Percentiles rank a stretch among this genome's conserved stretches.
These are phyloP conservation scores for Haplographium delicatum DNA, from an alignment of 495 filamentous ascomycete genomes.

Conservation along the genomic window DNA sequence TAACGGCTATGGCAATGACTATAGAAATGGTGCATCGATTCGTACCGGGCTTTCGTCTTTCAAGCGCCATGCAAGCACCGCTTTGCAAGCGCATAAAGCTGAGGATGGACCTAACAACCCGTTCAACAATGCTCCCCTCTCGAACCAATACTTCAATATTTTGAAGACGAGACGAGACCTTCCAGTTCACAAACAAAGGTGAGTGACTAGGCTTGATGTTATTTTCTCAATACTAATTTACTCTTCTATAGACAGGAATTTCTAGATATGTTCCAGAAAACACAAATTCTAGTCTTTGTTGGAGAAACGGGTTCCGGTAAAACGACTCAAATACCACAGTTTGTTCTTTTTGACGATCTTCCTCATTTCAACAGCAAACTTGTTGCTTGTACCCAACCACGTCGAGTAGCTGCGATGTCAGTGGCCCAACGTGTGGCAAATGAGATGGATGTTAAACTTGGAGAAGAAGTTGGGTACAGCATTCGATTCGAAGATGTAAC, in stretches of 20 bases:
- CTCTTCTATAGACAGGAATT: conserved; percentile 70
- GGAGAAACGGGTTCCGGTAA: conserved; percentile 99
- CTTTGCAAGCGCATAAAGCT: conserved; percentile 60
- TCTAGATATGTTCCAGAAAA: conserved; percentile 82
- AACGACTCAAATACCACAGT: conserved; percentile 98
- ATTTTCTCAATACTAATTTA: not conserved
- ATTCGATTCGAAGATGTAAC: conserved; percentile 99
- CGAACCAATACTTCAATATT: conserved; percentile 82
- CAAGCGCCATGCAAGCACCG: conserved; percentile 75
- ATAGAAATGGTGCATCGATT: conserved; percentile 37
- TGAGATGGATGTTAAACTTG: conserved; percentile 91
- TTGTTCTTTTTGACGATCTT: conserved; percentile 93
- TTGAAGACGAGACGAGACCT: conserved; percentile 76
- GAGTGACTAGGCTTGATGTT: conserved; percentile 24
- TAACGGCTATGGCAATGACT: conserved; percentile 27
- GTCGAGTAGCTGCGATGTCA: conserved; percentile 97
- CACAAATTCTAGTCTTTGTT: conserved; percentile 95
- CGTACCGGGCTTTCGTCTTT: conserved; percentile 56
- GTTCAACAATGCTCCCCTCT: conserved; percentile 71
- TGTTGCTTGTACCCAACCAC: conserved; percentile 96
- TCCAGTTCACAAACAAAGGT: conserved; percentile 87
- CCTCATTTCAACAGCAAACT: conserved; percentile 79
- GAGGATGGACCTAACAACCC: conserved; percentile 84
- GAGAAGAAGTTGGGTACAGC: conserved; percentile 96
- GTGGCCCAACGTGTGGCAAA: conserved; percentile 97